phyloP scores from a whole-genome alignment of 352 stramenopile species.

The Globisporangium iwayamae region DNA sequence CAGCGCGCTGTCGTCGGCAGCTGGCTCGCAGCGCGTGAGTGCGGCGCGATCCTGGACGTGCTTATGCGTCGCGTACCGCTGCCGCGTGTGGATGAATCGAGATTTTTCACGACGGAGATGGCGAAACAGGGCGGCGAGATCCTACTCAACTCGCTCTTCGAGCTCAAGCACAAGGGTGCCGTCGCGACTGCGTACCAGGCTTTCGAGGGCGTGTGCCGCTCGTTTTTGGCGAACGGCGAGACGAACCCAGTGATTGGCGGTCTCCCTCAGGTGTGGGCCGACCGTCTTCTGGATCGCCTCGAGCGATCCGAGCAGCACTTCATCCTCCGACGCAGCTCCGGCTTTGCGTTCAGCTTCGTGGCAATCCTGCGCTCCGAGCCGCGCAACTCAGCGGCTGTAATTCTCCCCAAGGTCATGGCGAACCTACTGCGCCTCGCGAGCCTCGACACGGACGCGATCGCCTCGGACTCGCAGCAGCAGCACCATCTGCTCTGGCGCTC shows the following conservation, averaged over 20 bases:
- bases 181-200: slow-evolving; percentile 79
- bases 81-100: slow-evolving; percentile 21
- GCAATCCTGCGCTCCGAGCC: slow-evolving; percentile 85
- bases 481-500: slow-evolving; percentile 68
- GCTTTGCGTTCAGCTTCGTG: slow-evolving; percentile 88
- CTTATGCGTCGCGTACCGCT: slow-evolving; percentile 67
- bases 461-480: slow-evolving; percentile 23
- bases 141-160: slow-evolving; percentile 79
- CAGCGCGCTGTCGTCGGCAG: slow-evolving; percentile 82
- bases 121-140: slow-evolving; percentile 59
- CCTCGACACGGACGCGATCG: slow-evolving; percentile 49
- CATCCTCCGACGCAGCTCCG: slow-evolving; percentile 81
- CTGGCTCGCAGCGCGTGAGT: slow-evolving; percentile 85
- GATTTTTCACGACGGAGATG: slow-evolving; percentile 52
- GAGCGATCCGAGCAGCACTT: slow-evolving; percentile 83
- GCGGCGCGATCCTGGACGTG: slow-evolving; percentile 69
- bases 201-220: slow-evolving; percentile 84
- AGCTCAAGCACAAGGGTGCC: slow-evolving; percentile 87
- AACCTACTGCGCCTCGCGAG: slow-evolving; percentile 62
- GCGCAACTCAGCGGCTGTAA: slow-evolving; percentile 69
- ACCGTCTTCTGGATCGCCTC: slow-evolving; percentile 69
- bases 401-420: slow-evolving; percentile 72
- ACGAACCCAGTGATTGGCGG: slow-evolving; percentile 43
- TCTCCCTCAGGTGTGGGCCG: slow-evolving; percentile 70
- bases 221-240: slow-evolving; percentile 66